phyloP scores from a whole-genome alignment of 83 land plant genomes.

The Diphasiastrum complanatum region DNA sequence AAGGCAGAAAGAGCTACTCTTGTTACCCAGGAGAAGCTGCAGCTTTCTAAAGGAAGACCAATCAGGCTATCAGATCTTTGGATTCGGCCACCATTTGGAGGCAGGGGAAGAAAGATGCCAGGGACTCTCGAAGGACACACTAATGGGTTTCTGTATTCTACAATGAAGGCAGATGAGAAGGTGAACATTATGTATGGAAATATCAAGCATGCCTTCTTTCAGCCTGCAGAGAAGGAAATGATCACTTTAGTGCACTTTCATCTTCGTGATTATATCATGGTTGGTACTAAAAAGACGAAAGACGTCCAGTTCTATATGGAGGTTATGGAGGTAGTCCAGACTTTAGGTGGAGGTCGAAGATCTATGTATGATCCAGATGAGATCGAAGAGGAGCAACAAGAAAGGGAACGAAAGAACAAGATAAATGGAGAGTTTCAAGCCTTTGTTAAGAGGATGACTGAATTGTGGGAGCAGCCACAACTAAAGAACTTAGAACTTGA shows the following conservation, averaged over 20 bases:
- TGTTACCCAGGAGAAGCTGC: conserved; percentile 37
- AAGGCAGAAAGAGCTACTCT: conserved; percentile 38
- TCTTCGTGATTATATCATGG: conserved; percentile 85
- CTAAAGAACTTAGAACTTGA: conserved; percentile 63
- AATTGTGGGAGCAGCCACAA: conserved; percentile 71
- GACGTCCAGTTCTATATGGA: conserved; percentile 86
- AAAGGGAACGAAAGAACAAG: conserved; percentile 78
- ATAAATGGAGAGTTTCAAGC: conserved; percentile 74
- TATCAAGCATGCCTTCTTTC: conserved; percentile 91
- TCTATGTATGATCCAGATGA: conserved; percentile 87
- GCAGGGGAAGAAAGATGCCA: conserved; percentile 58
- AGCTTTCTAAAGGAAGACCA: conserved; percentile 33
- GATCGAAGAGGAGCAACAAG: conserved; percentile 89
- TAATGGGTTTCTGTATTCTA: conserved; percentile 77
- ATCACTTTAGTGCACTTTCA: conserved; percentile 85
- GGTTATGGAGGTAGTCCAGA: conserved; percentile 90
- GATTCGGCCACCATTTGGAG: conserved; percentile 72
- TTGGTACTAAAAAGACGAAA: conserved; percentile 81
- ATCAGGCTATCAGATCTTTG: no score
- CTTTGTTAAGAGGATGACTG: conserved; percentile 74
- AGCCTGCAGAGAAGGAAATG: conserved; percentile 94
- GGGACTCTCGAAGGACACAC: conserved; percentile 71
- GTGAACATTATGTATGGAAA: conserved; percentile 77
- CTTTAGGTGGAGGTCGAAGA: conserved; percentile 69
- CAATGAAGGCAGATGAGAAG: conserved; percentile 65